A percentile compares a stretch with the other conserved stretches of the same genome.
phyloP scores from a whole-genome alignment of 1,139 yeast species.

The Meyerozyma smithsonii region DNA sequence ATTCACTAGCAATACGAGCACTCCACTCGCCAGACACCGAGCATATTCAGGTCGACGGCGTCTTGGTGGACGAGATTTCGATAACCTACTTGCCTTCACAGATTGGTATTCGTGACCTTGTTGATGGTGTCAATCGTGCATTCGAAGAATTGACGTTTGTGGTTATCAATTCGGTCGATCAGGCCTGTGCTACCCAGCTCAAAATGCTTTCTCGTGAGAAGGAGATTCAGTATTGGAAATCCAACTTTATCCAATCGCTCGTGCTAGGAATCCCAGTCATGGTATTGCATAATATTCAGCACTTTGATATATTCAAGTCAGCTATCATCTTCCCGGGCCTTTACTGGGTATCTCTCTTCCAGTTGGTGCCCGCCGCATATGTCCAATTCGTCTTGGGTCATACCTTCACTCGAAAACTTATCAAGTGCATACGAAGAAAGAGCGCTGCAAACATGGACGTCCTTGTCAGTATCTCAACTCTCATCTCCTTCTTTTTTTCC shows the following conservation, averaged over 20 bases:
- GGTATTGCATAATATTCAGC: constrained; percentile 45
- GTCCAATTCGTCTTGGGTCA: constrained; percentile 66
- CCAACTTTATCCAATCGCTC: constrained; percentile 47
- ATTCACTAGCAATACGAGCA: constrained; percentile 13
- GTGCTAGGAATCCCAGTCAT: constrained; percentile 62
- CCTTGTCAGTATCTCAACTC: constrained; percentile 76
- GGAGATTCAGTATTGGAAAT: constrained; percentile 70
- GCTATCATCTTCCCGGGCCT: constrained; percentile 45
- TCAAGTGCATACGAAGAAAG: constrained; percentile 59
- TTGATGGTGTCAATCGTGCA: constrained; percentile 35
- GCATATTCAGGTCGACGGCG: constrained; percentile 8
- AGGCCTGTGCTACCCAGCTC: constrained; percentile 56
- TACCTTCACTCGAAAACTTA: constrained; percentile 61
- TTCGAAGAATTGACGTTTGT: constrained; percentile 31
- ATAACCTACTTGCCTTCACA: constrained; percentile 39
- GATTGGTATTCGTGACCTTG: constrained; percentile 55
- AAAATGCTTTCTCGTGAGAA: constrained; percentile 61
- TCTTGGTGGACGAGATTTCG: constrained; percentile 28
- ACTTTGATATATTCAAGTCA: constrained; percentile 18
- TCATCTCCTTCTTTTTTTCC: constrained; percentile 74
- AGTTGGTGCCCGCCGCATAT: constrained; percentile 57
- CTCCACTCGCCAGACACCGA: constrained; percentile 9
- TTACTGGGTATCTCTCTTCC: constrained; percentile 56
- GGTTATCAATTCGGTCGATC: constrained; percentile 39
- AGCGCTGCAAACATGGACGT: constrained; percentile 93